Conservation (phyloP, 1,139 yeast species). For the Hyphopichia wangnamkhiaoensis region DNA sequence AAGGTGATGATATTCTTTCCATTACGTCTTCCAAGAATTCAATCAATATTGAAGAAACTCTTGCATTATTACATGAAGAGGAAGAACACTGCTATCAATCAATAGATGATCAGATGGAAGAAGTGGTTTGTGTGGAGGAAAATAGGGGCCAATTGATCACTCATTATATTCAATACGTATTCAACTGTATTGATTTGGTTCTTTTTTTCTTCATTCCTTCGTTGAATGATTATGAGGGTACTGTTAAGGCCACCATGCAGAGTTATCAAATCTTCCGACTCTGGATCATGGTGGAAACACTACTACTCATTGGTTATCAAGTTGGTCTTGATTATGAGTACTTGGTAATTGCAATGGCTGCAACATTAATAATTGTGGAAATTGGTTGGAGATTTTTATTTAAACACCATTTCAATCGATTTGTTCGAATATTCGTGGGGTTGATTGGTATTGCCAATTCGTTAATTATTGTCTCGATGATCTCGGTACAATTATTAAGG, state of each 20-base stretch:
- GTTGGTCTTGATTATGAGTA: constrained; percentile 13
- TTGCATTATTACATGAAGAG: neutral
- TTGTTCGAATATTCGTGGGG: neutral
- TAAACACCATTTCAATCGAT: neutral
- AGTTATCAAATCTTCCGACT: constrained; percentile 1
- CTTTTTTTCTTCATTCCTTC: constrained; percentile 24
- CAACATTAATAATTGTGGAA: constrained; percentile 5
- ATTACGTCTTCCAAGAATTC: neutral
- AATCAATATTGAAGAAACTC: constrained; percentile 4
- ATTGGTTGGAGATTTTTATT: neutral
- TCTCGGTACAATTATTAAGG: constrained; percentile 29
- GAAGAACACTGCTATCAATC: neutral
- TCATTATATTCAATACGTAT: constrained; percentile 7
- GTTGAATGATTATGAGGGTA: constrained; percentile 5
- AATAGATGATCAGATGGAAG: neutral
- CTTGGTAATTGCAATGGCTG: constrained; percentile 12
- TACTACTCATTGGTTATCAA: constrained; percentile 19
- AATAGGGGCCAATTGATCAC: neutral
- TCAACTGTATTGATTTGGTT: constrained; percentile 18
- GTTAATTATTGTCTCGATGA: constrained; percentile 28
- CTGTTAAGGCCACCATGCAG: neutral
- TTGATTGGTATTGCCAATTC: constrained; percentile 27
- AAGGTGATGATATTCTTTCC: constrained; percentile 6
- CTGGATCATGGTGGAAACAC: constrained; percentile 24
- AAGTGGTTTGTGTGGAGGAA: neutral